phyloP scores from a whole-genome alignment of 305 asterid species.

The Solanum hybrid region DNA sequence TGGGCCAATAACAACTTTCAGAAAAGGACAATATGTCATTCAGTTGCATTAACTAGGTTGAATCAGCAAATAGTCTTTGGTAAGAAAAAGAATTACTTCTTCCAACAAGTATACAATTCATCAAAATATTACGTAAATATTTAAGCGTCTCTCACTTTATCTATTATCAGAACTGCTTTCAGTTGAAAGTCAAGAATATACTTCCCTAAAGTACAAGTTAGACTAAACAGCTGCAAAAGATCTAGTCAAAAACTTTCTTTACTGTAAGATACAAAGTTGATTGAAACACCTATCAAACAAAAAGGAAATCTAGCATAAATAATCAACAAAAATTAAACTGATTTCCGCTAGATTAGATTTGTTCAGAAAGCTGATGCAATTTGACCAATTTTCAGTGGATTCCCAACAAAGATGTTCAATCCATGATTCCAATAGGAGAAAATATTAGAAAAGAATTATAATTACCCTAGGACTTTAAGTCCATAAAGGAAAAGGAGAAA shows the following conservation, averaged over 20 bases:
- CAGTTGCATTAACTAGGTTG: neutral
- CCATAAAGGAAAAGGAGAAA: neutral
- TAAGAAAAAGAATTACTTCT: neutral
- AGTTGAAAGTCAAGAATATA: neutral
- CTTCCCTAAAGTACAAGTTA: neutral
- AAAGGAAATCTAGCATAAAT: neutral
- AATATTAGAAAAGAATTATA: neutral
- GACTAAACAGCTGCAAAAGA: constrained; percentile 4
- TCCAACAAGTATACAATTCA: neutral
- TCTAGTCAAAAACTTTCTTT: neutral
- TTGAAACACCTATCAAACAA: neutral
- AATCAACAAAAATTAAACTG: neutral
- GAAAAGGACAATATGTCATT: neutral
- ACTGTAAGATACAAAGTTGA: neutral
- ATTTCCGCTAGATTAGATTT: neutral
- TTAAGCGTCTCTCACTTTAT: neutral
- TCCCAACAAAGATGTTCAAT: neutral
- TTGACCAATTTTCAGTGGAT: neutral
- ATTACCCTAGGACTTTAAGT: neutral
- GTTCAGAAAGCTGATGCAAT: neutral
- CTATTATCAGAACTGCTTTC: neutral
- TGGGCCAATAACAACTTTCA: neutral
- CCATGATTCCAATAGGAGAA: neutral
- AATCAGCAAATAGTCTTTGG: neutral
- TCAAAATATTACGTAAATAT: neutral